Evolutionary conservation across 108 stramenopile genomes (phyloP).

Genomic region (Cylindrotheca closterium): DNA sequence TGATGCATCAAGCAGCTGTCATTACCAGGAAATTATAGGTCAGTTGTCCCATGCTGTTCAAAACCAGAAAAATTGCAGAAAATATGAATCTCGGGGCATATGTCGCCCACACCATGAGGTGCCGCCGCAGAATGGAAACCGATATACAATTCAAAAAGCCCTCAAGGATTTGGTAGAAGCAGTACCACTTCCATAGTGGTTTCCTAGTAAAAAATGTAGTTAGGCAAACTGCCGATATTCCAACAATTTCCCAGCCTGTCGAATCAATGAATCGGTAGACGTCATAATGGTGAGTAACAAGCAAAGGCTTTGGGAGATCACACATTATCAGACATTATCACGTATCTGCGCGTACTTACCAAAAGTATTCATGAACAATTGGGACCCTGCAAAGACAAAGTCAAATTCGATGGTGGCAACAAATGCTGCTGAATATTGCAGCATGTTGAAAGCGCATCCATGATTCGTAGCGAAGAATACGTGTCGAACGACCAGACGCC

Average conservation of each 20-base stretch:
- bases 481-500: constrained; percentile 68
- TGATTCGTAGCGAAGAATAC: constrained; percentile 83
- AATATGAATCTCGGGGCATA: constrained; percentile 85
- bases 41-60: constrained; percentile 35
- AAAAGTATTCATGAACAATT: constrained; percentile 82
- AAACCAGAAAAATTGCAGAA: constrained; percentile 55
- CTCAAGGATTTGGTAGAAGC: constrained; percentile 67
- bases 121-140: constrained; percentile 72
- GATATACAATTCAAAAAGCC: constrained; percentile 68
- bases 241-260: constrained; percentile 78
- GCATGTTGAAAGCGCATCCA: constrained; percentile 76
- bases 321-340: neutral
- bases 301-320: neutral
- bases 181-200: constrained; percentile 62
- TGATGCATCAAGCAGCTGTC: too few relatives aligned
- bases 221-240: constrained; percentile 47
- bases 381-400: constrained; percentile 64
- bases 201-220: constrained; percentile 21
- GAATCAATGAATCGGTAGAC: too few relatives aligned
- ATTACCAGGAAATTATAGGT: neutral
- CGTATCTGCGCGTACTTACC: neutral
- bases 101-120: constrained; percentile 90
- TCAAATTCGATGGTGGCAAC: constrained; percentile 72
- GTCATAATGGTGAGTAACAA: neutral
- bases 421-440: constrained; percentile 85